Conservation (phyloP, 2,329 filamentous ascomycete genomes). For the Penicillium nordicum region DNA sequence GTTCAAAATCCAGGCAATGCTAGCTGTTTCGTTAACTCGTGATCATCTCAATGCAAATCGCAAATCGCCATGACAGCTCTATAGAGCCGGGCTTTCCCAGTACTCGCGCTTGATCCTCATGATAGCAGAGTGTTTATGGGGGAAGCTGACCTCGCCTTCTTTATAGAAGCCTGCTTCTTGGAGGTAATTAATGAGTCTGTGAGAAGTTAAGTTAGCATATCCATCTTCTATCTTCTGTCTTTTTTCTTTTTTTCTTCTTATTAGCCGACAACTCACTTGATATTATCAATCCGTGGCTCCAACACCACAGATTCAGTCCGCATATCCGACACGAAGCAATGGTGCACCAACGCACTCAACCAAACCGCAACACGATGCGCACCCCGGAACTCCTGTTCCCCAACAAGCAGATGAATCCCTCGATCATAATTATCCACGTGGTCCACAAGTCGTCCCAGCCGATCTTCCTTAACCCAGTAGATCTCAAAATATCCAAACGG, state of each 20-base stretch:
- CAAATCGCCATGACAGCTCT: slow-evolving; percentile 11
- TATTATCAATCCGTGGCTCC: slow-evolving; percentile 89
- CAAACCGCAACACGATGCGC: slow-evolving; percentile 72
- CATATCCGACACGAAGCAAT: slow-evolving; percentile 71
- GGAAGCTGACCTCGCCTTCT: slow-evolving; percentile 79
- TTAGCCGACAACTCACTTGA: slow-evolving; percentile 59
- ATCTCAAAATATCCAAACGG: slow-evolving; percentile 97
- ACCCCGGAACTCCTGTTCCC: slow-evolving; percentile 87
- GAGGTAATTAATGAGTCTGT: slow-evolving; percentile 67
- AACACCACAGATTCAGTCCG: slow-evolving; percentile 79
- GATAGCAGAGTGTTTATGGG: slow-evolving; percentile 88
- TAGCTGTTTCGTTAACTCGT: slow-evolving; percentile 18
- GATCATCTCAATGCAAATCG: slow-evolving; percentile 1
- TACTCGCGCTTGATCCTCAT: slow-evolving; percentile 75
- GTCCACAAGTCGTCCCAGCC: slow-evolving; percentile 65
- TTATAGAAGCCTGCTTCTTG: slow-evolving; percentile 75
- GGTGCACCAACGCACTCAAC: slow-evolving; percentile 84
- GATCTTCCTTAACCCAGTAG: slow-evolving; percentile 96
- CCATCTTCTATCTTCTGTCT: not conserved
- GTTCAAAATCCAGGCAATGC: slow-evolving; percentile 2
- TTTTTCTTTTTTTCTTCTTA: not conserved
- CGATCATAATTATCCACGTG: slow-evolving; percentile 76
- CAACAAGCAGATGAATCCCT: slow-evolving; percentile 82
- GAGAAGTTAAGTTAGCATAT: slow-evolving; percentile 20
- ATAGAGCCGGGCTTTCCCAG: slow-evolving; percentile 69